Evolutionary conservation across 1,284 basidiomycete species (phyloP), one percentile per base, ranked within the genome.

Genomic region (Pholiota adiposa): DNA sequence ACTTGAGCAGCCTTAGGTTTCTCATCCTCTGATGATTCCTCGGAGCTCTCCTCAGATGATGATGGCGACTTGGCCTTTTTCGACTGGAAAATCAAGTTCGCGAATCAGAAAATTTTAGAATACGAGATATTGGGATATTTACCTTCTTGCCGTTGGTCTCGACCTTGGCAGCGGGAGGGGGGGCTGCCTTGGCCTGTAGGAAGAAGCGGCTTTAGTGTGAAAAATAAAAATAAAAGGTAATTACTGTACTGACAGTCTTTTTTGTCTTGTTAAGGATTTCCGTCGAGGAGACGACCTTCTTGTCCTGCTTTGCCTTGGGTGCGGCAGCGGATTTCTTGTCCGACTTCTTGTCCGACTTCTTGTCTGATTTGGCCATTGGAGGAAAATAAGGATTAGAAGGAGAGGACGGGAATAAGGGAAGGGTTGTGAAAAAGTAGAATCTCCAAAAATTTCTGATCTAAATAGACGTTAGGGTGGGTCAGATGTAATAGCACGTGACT

Each of bases 331-430:
- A 72, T 72, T 76, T 75, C 66, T 79, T 78, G 31, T 74, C 74
- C 25, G 65, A 65, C 69, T 76, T 75, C 66, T 79, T 78, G 31
- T 74, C 74, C 25, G 65, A 65, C 69, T 79, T 80, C 70, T 84
- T 84, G 61, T 80, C 77, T 53, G 74, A 70, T 69, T 87, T 89
- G 60, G 77, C 83, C 77, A 79, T 79, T 73, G 65, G 54, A 61
- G 63, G 54, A 58, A 56, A 60, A 43, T 59, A 56, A 54, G 48
- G 59, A 29, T 54, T 36, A 38, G 51, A 50, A 50, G 58, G 51
- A 44, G 62, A 56, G 33, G 54, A 44, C 27, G 53, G 53, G 31
- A 27, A 41, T 36, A 48, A 52, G 59, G 40, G 56, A 27, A 36
- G 51, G 51, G 48, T 31, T 60, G 36, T 43, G 50, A 56, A 52